A percentile compares a stretch with the other conserved stretches of the same genome.
Conservation (phyloP, 2,329 filamentous ascomycete genomes). For the Diaporthe caulivora region DNA sequence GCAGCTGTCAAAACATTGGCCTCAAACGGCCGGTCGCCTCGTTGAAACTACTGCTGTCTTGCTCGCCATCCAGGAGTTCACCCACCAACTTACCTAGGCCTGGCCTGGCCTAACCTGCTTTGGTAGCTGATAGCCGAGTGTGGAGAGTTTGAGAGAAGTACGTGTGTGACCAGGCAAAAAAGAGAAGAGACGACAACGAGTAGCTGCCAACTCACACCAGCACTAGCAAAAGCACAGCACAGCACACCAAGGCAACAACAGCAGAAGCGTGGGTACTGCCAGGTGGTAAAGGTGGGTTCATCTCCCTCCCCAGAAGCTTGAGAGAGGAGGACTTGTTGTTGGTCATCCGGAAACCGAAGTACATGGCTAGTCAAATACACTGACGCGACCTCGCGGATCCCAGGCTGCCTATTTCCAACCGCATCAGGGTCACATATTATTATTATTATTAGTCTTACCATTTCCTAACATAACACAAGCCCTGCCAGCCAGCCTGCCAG, state of each 20-base stretch:
- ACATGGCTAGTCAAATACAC: not conserved
- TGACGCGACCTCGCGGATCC: slow-evolving; percentile 32
- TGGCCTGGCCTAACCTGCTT: slow-evolving; percentile 4
- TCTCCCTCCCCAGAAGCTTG: slow-evolving; percentile 1
- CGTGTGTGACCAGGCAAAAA: not conserved
- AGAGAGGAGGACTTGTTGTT: slow-evolving; percentile 14
- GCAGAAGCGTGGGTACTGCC: slow-evolving; percentile 6
- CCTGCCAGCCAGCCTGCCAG: not conserved
- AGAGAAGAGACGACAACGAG: too few relatives aligned
- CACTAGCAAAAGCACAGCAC: not conserved
- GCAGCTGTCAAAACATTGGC: slow-evolving; percentile 27
- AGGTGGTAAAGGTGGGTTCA: slow-evolving; percentile 13
- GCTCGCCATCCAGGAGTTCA: slow-evolving; percentile 2
- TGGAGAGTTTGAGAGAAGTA: not conserved
- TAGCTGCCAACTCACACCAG: slow-evolving; percentile 4
- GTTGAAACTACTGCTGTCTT: slow-evolving; percentile 35
- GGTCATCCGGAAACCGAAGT: not conserved
- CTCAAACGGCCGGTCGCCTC: slow-evolving; percentile 24
- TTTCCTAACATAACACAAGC: not conserved
- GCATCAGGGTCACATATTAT: too few relatives aligned
- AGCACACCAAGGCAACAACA: not conserved
- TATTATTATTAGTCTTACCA: not conserved
- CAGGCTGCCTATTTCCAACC: not conserved
- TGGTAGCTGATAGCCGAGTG: slow-evolving; percentile 24
- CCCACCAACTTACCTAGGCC: too few relatives aligned